Evolutionary conservation across 352 stramenopile genomes (phyloP), one percentile per base, ranked within the genome.

Genomic region (Blastocystis sp.): DNA sequence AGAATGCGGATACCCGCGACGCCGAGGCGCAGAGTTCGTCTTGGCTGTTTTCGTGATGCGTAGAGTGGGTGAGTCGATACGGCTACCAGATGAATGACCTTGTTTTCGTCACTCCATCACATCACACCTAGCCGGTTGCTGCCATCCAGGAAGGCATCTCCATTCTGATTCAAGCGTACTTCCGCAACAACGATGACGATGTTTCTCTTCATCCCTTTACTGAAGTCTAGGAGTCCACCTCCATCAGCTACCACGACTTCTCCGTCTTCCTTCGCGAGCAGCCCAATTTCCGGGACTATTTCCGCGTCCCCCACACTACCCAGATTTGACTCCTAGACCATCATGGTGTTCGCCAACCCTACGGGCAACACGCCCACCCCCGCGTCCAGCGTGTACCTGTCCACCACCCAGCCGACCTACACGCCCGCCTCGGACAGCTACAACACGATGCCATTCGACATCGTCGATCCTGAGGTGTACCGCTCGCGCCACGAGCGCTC

Each of bases 181-280:
- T 84, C 38, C 17, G 52, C 52, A 67, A 2, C 41, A 84, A 84
- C 53, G 74, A 84, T 19, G 34, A 48, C n/a, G 64, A 74, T 21
- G 64, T 48, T 10, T 43, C 1, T n/a, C 34, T 14, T 53, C 45
- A 9, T 41, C 14, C 0, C 11, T 1, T 21, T 10, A n/a, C 17
- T 74, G 23, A 67, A 2, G 17, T 4, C 1, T 28, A 67, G 53
- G n/a, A 45, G 0, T 23, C 10, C 21, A 43, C 52, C 3, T 23
- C n/a, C 21, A 84, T 84, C 74, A 84, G 69, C 43, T 84, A 43
- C 38, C 74, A 84, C 61, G 74, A 84, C 38, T 84, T 84, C 60
- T 84, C 74, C 52, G 52, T 84, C 2, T 84, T 84, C 56, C 59
- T 84, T 10, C 74, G 52, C 21, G 74, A 84, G 45, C 74, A 84